Evolutionary conservation across 78 protist genomes (phyloP), one percentile per base, ranked within the genome.

Genomic region (Diacronema lutheri): DNA sequence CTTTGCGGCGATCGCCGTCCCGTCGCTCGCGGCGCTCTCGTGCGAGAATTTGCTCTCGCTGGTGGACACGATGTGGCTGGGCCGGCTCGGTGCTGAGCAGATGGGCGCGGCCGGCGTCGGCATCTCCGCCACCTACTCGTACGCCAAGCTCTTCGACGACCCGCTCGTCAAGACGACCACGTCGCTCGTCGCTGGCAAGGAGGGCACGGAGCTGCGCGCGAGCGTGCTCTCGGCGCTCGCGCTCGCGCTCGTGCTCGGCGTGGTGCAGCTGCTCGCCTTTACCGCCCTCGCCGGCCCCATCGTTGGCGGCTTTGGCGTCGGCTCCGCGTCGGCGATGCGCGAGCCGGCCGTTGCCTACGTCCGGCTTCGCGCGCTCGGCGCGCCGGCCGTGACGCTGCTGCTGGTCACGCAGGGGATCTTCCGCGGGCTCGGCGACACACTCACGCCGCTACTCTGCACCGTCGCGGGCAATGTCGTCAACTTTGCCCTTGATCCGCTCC

Each of bases 151-250:
- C 0, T 81, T n/a, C 74, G 64, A 81, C 60, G 85, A 81, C 61
- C 85, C 85, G 40, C 85, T 81, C 44, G 73, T 81, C 9, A 56
- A 73, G 19, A 64, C 85, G 14, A n/a, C 85, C 35, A 81, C 64
- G 37, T 62, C 76, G 41, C 57, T 81, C 25, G 85, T 81, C 6
- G 85, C 74, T 44, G 44, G 41, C 20, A 5, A 38, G 31, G 81
- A 74, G 11, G 81, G 40, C 60, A 41, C 38, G 26, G 77, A 19
- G 12, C 55, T 10, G 14, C 31, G 13, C 55, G 56, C 29, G 14
- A 11, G 40, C 21, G 44, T 5, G 23, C 10, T 5, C 38, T 35
- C 81, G 14, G 83, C 83, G 20, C 83, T 78, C 13, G 31, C 58
- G 44, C 69, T 78, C 50, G 65, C 83, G 7, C 66, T 57, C 21